phyloP scores from a whole-genome alignment of 169 alveolate genomes.

The Babesia divergens region DNA sequence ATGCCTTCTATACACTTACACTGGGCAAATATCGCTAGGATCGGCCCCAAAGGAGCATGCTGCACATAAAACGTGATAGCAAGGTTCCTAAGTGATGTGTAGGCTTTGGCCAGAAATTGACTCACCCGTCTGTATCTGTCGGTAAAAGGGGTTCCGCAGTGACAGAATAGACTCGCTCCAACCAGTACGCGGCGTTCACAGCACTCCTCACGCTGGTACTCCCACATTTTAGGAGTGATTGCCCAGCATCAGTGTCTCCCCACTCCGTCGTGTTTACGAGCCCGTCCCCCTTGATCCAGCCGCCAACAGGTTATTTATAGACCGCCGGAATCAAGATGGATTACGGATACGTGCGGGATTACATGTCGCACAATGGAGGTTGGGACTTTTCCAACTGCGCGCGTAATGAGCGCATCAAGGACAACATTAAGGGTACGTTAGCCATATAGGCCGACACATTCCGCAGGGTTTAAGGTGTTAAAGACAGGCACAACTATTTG shows the following conservation, averaged over 20 bases:
- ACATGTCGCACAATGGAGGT: constrained; percentile 64
- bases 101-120: not conserved
- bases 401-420: constrained; percentile 57
- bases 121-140: constrained; percentile 41
- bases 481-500: constrained; percentile 97
- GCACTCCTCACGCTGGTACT: constrained; percentile 34
- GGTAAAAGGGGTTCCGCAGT: constrained; percentile 54
- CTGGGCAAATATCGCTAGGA: constrained; percentile 17
- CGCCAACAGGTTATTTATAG: not conserved
- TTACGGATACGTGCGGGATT: constrained; percentile 52
- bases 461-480: constrained; percentile 52
- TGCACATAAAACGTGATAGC: constrained; percentile 51
- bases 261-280: constrained; percentile 1
- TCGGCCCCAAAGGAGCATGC: not conserved
- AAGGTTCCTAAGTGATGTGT: constrained; percentile 32
- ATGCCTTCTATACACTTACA: constrained; percentile 9
- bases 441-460: not conserved
- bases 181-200: constrained; percentile 1
- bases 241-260: not conserved
- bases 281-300: not conserved
- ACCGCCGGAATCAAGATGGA: constrained; percentile 21
- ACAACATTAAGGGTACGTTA: constrained; percentile 36
- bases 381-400: constrained; percentile 63
- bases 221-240: constrained; percentile 19
- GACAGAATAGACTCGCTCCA: constrained; percentile 40